These are phyloP conservation scores for Pleurotus pulmonarius DNA, from an alignment of 768 basidiomycete genomes.

Conservation along the genomic window DNA sequence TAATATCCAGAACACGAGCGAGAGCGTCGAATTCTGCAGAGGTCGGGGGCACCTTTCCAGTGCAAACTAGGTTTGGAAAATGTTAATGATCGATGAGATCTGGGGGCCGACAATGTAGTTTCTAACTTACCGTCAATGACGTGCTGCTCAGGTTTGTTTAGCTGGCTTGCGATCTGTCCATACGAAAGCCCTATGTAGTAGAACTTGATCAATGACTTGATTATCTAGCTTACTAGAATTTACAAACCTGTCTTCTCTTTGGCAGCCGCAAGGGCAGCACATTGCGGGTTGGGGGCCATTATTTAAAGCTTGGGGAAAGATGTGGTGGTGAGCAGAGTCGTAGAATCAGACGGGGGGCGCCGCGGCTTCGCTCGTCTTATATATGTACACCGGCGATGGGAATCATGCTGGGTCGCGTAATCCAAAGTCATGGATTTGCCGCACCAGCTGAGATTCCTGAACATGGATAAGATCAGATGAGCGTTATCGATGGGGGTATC, in stretches of 20 bases:
- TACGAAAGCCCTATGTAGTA: slow-evolving; percentile 42
- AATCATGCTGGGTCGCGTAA: no score
- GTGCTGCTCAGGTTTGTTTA: slow-evolving; percentile 39
- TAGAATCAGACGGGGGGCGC: no score
- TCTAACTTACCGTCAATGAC: slow-evolving; percentile 48
- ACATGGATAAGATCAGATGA: no score
- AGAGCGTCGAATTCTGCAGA: slow-evolving; percentile 35
- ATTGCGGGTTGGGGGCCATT: slow-evolving; percentile 53
- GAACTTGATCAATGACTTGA: background rate
- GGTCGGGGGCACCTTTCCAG: slow-evolving; percentile 7
- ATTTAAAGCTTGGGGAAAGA: slow-evolving; percentile 1
- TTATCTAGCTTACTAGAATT: background rate
- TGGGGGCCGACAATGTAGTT: background rate
- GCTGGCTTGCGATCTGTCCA: slow-evolving; percentile 40
- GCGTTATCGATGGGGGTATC: no score
- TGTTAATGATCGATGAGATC: background rate
- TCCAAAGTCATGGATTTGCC: no score
- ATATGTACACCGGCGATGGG: no score
- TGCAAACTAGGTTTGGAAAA: slow-evolving; percentile 39
- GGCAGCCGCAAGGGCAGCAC: slow-evolving; percentile 54
- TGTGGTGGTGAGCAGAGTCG: no score
- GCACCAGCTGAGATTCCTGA: no score
- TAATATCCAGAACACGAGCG: slow-evolving; percentile 38
- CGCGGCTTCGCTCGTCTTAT: no score
- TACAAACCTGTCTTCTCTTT: slow-evolving; percentile 44